These are phyloP conservation scores for Ustilago cynodontis DNA, from an alignment of 1,284 basidiomycete species.

Conservation along the genomic window DNA sequence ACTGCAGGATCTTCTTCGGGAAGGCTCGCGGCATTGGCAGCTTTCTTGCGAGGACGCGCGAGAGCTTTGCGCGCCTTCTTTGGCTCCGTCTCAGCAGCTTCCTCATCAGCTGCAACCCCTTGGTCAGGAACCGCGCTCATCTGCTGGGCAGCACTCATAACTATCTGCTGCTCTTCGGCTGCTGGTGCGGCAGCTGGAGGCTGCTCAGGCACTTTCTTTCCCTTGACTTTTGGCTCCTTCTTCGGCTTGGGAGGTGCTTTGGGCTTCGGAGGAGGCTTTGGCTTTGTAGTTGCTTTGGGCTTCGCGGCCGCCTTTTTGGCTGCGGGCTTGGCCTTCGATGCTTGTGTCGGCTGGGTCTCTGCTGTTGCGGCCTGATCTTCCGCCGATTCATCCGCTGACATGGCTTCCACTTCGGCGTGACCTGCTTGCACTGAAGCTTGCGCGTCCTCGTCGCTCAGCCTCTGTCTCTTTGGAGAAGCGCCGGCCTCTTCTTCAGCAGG, in stretches of 20 bases:
- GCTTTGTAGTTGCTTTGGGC: slow-evolving; percentile 5
- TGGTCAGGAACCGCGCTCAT: background rate
- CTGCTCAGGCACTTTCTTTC: slow-evolving; percentile 2
- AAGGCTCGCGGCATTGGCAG: background rate
- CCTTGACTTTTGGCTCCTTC: slow-evolving; percentile 15
- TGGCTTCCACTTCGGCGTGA: background rate
- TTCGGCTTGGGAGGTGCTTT: slow-evolving; percentile 17
- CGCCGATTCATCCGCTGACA: background rate
- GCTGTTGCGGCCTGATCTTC: background rate
- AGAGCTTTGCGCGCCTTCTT: slow-evolving; percentile 12
- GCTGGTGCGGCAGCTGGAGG: background rate
- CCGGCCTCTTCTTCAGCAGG: slow-evolving; percentile 6
- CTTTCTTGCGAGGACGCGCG: slow-evolving; percentile 14
- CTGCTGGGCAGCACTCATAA: no score
- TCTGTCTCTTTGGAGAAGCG: slow-evolving; percentile 12
- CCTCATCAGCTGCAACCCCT: background rate
- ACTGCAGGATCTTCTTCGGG: background rate
- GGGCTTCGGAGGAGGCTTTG: slow-evolving; percentile 6
- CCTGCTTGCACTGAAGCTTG: background rate
- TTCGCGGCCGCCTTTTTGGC: background rate
- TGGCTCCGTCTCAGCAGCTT: background rate
- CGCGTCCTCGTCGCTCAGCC: background rate
- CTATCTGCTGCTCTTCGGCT: background rate
- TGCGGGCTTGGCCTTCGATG: background rate
- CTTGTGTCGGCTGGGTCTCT: background rate